A percentile compares a stretch with the other conserved stretches of the same genome.
Evolutionary conservation across 2,329 filamentous ascomycete species (phyloP).

Genomic region (Ambrosiella beaveri): DNA sequence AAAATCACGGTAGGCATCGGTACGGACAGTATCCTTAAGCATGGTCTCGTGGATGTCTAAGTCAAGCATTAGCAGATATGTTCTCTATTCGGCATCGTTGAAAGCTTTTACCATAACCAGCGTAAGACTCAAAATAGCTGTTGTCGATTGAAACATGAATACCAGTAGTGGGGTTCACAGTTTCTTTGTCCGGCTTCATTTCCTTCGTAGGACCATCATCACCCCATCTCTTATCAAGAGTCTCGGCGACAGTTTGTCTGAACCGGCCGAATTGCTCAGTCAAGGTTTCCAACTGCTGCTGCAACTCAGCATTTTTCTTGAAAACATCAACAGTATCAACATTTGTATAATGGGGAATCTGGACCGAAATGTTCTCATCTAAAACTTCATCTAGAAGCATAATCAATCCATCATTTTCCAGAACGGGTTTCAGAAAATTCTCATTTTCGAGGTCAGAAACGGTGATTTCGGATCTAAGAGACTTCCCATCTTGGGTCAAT

Average conservation of each 20-base stretch:
- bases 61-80: not conserved
- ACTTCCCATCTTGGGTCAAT: slow-evolving; percentile 25
- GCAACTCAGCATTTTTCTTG: slow-evolving; percentile 23
- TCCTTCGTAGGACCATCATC: slow-evolving; percentile 22
- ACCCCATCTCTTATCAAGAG: slow-evolving; percentile 47
- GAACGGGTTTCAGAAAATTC: slow-evolving; percentile 60
- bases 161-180: slow-evolving; percentile 12
- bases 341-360: not conserved
- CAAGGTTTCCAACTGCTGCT: slow-evolving; percentile 39
- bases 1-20: slow-evolving; percentile 85
- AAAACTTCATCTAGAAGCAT: slow-evolving; percentile 69
- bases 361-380: slow-evolving; percentile 26
- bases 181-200: slow-evolving; percentile 22
- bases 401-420: slow-evolving; percentile 79
- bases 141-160: slow-evolving; percentile 23
- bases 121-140: slow-evolving; percentile 46
- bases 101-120: slow-evolving; percentile 34
- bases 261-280: slow-evolving; percentile 51
- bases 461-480: slow-evolving; percentile 41
- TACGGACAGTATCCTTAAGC: slow-evolving; percentile 79
- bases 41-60: slow-evolving; percentile 90
- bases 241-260: slow-evolving; percentile 46
- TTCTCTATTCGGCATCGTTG: not conserved
- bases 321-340: not conserved
- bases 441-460: slow-evolving; percentile 55